These are phyloP conservation scores for Martensiomyces pterosporus DNA, from an alignment of 192 early-diverging fungal species.

Conservation along the genomic window DNA sequence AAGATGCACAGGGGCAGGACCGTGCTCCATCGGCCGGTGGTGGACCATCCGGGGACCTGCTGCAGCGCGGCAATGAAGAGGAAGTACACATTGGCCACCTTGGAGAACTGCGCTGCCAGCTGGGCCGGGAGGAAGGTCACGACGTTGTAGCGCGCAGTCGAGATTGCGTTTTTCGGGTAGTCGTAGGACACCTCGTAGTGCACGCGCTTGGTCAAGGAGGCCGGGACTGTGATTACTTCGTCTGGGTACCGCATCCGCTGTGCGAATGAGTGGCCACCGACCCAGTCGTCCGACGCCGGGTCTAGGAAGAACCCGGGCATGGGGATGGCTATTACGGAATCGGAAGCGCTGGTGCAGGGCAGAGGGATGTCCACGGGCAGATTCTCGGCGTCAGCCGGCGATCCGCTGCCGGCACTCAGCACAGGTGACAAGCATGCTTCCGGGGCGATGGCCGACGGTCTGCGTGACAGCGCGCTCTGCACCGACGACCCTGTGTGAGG, in stretches of 20 bases:
- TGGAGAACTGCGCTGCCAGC: constrained; percentile 93
- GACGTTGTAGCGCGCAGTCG: constrained; percentile 84
- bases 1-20: constrained; percentile 70
- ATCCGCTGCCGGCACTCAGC: no score
- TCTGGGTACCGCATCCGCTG: constrained; percentile 45
- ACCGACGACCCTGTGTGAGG: no score
- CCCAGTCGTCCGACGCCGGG: constrained; percentile 43
- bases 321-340: constrained; percentile 43
- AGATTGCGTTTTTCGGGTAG: constrained; percentile 49
- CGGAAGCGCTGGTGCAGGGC: constrained; percentile 1
- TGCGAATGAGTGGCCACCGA: constrained; percentile 45
- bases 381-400: background rate
- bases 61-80: constrained; percentile 83
- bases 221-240: constrained; percentile 39
- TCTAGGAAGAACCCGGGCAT: constrained; percentile 48
- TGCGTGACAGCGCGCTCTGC: background rate
- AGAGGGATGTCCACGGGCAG: background rate
- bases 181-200: constrained; percentile 53
- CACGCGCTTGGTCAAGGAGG: constrained; percentile 52
- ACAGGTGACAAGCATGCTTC: no score
- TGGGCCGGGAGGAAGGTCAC: constrained; percentile 91
- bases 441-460: no score
- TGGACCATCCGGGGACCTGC: constrained; percentile 67
- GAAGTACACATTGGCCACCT: constrained; percentile 95
- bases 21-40: constrained; percentile 77